Percentiles rank a stretch among this genome's conserved stretches.
phyloP scores from a whole-genome alignment of 2,329 filamentous ascomycete species.

The Parasarocladium wereldwijsianum region DNA sequence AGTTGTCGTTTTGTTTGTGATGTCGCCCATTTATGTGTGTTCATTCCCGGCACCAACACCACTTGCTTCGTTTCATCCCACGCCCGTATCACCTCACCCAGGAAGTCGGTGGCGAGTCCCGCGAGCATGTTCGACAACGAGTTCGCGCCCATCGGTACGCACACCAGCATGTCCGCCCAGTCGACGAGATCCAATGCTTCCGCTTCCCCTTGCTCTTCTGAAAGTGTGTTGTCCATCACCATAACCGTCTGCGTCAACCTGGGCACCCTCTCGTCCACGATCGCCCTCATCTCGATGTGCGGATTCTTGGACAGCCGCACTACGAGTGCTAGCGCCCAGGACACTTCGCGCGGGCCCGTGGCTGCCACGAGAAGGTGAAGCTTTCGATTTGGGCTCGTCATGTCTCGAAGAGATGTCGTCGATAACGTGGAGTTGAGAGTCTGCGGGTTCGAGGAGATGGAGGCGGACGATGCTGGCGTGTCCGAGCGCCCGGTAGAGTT shows the following conservation, averaged over 20 bases:
- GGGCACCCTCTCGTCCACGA: slow-evolving; percentile 50
- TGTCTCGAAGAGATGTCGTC: slow-evolving; percentile 22
- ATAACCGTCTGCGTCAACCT: slow-evolving; percentile 48
- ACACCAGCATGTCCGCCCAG: slow-evolving; percentile 77
- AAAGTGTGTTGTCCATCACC: slow-evolving; percentile 38
- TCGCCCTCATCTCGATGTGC: slow-evolving; percentile 44
- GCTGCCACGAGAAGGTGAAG: slow-evolving; percentile 50
- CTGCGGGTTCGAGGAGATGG: not conserved
- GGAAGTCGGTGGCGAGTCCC: slow-evolving; percentile 66
- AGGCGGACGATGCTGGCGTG: not conserved
- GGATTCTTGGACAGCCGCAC: slow-evolving; percentile 51
- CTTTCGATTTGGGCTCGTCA: slow-evolving; percentile 24
- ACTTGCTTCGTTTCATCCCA: slow-evolving; percentile 84
- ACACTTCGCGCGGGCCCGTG: slow-evolving; percentile 49
- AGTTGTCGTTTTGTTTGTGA: slow-evolving; percentile 80
- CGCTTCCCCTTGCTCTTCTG: slow-evolving; percentile 19
- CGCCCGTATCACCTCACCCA: slow-evolving; percentile 66
- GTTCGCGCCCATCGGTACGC: slow-evolving; percentile 75
- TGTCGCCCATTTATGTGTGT: slow-evolving; percentile 76
- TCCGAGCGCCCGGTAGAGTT: not conserved
- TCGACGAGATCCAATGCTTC: slow-evolving; percentile 56
- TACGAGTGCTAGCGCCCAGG: slow-evolving; percentile 50
- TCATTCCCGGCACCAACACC: slow-evolving; percentile 79
- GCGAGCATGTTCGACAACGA: slow-evolving; percentile 77
- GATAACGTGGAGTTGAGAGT: slow-evolving; percentile 12